Evolutionary conservation across 2,329 filamentous ascomycete genomes (phyloP), one percentile per base, ranked within the genome.

Genomic region (Hypoxylon sp.): DNA sequence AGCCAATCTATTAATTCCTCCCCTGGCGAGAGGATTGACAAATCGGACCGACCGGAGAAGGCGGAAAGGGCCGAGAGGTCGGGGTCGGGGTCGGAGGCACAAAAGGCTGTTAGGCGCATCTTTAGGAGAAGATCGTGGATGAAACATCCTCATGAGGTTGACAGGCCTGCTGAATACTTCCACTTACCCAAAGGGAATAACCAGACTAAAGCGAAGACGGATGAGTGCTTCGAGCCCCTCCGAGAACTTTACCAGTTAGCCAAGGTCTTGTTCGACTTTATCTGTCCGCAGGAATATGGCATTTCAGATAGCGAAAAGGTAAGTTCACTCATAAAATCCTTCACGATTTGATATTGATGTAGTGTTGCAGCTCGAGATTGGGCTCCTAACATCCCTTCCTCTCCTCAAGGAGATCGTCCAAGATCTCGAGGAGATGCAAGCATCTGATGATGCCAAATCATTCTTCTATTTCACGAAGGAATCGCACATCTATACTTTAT

Each of bases 401-500:
- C 79, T 99, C 11, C 83, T 99, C 34, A 95, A 95, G 70, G 94
- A 99, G 73, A 97, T 99, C 63, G 94, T 99, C 5, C 89, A 92
- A 67, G 93, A 99, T 65, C 80, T 99, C 2, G 95, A 99, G 74
- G 92, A 97, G 72, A 91, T 97, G 72, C 94, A 99, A 73, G 93
- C 94, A 3, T 95, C 90, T 0, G 88, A 93, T 43, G 90, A 95
- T 61, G 91, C 92, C 32, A 97, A 97, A 69, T 93, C 89, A 1
- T 97, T 97, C 77, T 90, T 97, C 73, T 99, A 99, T 75, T 99
- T 99, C 72, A 99, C 94, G 58, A 99, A 99, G 72, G 94, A 99
- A 73, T 96, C 91, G 0, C 94, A 99, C 70, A 97, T 99, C 58
- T 99, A 99, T 75, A 99, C 94, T 4, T 81, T 99, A 4, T 83